These are phyloP conservation scores for Haplosporangium gracile DNA, from an alignment of 192 early-diverging fungal species.

Conservation along the genomic window DNA sequence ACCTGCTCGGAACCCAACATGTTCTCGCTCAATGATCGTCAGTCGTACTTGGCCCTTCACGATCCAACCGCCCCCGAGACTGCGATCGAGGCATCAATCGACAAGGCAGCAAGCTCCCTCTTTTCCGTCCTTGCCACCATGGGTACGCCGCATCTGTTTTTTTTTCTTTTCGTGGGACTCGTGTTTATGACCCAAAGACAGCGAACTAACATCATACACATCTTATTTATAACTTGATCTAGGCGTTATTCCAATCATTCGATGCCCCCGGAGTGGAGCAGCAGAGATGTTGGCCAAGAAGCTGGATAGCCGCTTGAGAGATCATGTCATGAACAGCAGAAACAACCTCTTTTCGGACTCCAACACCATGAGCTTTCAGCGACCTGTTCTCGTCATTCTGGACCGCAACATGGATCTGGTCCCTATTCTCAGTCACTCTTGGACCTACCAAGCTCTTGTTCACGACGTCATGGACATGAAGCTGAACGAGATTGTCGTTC, in stretches of 20 bases:
- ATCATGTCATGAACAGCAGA: slow-evolving; percentile 90
- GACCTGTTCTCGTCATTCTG: slow-evolving; percentile 89
- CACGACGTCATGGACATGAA: slow-evolving; percentile 96
- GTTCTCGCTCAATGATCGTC: slow-evolving; percentile 89
- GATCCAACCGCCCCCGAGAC: slow-evolving; percentile 86
- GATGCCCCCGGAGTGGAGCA: slow-evolving; percentile 90
- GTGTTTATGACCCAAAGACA: neutral
- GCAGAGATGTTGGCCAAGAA: slow-evolving; percentile 95
- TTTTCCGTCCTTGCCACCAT: slow-evolving; percentile 95
- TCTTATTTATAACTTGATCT: neutral
- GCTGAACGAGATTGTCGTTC: slow-evolving; percentile 86
- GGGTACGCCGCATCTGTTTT: slow-evolving; percentile 53
- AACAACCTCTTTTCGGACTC: slow-evolving; percentile 85
- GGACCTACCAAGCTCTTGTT: slow-evolving; percentile 97
- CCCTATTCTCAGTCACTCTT: slow-evolving; percentile 95
- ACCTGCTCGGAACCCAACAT: slow-evolving; percentile 92
- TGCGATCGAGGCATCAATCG: slow-evolving; percentile 83
- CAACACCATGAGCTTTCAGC: slow-evolving; percentile 70
- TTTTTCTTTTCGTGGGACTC: neutral
- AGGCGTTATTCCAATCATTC: slow-evolving; percentile 91
- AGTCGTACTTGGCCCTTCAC: slow-evolving; percentile 87
- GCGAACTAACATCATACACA: neutral
- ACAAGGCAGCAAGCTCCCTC: slow-evolving; percentile 82
- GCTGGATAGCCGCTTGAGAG: slow-evolving; percentile 90
- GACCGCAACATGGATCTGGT: slow-evolving; percentile 94